Conservation (phyloP, 2,329 filamentous ascomycete species). For the Arachnopeziza araneosa region DNA sequence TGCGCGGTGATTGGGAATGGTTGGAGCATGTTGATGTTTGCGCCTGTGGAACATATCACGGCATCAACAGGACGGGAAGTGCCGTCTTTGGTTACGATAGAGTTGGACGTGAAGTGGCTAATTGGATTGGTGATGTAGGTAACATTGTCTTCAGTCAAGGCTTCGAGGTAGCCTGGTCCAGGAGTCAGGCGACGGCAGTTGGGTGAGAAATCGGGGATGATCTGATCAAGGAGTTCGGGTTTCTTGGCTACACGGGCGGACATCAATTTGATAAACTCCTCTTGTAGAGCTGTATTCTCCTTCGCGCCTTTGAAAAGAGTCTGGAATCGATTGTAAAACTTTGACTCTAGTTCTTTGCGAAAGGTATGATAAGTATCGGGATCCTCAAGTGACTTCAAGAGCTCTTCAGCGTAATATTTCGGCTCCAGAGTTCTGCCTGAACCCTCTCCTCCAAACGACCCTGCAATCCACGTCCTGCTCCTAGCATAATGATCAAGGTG, state of each 20-base stretch:
- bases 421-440: conserved; percentile 35
- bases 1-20: conserved; percentile 54
- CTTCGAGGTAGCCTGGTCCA: conserved; percentile 58
- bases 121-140: conserved; percentile 53
- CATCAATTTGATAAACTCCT: conserved; percentile 36
- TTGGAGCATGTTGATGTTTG: conserved; percentile 53
- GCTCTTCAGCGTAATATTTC: conserved; percentile 48
- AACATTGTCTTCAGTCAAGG: conserved; percentile 56
- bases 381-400: conserved; percentile 49
- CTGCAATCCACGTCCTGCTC: conserved; percentile 58
- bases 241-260: conserved; percentile 35
- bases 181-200: conserved; percentile 40
- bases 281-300: conserved; percentile 33
- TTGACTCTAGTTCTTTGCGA: conserved; percentile 51
- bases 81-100: conserved; percentile 56
- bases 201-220: conserved; percentile 38
- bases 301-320: conserved; percentile 43
- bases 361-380: conserved; percentile 55
- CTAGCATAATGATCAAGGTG: conserved; percentile 35
- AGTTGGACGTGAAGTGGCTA: conserved; percentile 50
- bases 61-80: conserved; percentile 53
- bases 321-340: conserved; percentile 50
- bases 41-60: conserved; percentile 64
- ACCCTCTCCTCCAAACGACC: conserved; percentile 34
- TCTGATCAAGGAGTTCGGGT: conserved; percentile 31